Evolutionary conservation across 805 yeast species (phyloP), one percentile per base, ranked within the genome.

Genomic region (Candida saitoana): DNA sequence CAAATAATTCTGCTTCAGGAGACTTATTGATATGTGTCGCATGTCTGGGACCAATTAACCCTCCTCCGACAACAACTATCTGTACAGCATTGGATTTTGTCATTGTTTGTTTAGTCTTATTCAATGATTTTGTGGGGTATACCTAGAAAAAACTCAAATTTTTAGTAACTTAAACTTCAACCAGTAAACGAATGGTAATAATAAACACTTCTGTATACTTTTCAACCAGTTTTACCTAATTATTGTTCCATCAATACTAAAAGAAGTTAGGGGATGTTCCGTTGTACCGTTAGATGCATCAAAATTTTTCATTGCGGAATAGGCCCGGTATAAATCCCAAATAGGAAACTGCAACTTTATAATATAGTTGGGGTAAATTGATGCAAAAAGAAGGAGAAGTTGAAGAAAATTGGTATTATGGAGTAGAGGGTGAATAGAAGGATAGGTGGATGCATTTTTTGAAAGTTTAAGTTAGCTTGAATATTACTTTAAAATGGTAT

Each of bases 1-100:
- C 71, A 43, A 59, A 55, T 11, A 67, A 48, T 15, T 47, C 50
- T 14, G 66, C 54, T 18, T 56, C 52, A 2, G 55, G 43, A 29
- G 60, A 50, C 14, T 50, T 50, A 3, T 39, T 32, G 15, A 63
- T 54, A 47, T 66, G 71, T 17, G 55, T 52, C 6, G 69, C 69
- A 49, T 67, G 72, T 36, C 72, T 57, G 6, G 71, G 71, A 2
- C 72, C 72, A 16, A 67, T 66, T 16, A 67, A 51, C 4, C 72
- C 72, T 3, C 68, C 69, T 2, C 72, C 72, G n/a, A 64, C 50
- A 17, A 65, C 65, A 15, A 64, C 38, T n/a, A 36, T 36, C 7
- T 24, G 9, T 3, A 36, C 14, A 11, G 19, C 16, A 14, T 22
- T 16, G 5, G 31, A 36, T 24, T 36, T 36, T 22, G 38, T 36